phyloP scores from a whole-genome alignment of 768 basidiomycete species.

The Termitomyces sp. region DNA sequence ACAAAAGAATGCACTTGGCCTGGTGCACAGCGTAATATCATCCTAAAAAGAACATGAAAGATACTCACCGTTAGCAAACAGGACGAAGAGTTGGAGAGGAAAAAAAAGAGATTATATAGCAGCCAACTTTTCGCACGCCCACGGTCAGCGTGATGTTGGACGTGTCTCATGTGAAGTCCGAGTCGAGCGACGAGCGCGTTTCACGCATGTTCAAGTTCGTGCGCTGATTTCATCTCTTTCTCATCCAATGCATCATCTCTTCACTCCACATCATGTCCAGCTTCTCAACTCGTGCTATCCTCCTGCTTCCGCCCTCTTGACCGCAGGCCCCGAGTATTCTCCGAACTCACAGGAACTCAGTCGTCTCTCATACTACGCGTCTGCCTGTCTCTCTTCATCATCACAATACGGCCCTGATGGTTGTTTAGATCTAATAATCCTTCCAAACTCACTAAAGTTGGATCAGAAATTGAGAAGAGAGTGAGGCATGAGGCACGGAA shows the following conservation, averaged over 20 bases:
- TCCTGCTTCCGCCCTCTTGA: constrained; percentile 66
- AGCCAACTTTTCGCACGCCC: constrained; percentile 12
- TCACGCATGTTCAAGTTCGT: constrained; percentile 10
- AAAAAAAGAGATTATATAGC: constrained; percentile 9
- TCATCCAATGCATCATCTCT: constrained; percentile 60
- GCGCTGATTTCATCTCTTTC: constrained; percentile 16
- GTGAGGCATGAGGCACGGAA: constrained; percentile 62
- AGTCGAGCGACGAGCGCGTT: no score
- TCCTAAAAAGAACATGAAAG: constrained; percentile 28
- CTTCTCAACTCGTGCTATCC: constrained; percentile 89
- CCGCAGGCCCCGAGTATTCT: constrained; percentile 73
- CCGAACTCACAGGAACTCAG: constrained; percentile 87
- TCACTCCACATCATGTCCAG: constrained; percentile 81
- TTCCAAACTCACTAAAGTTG: constrained; percentile 76
- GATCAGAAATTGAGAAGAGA: constrained; percentile 75
- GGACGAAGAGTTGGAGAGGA: neutral
- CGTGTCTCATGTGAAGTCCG: constrained; percentile 1
- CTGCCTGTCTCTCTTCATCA: constrained; percentile 15
- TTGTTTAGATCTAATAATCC: constrained; percentile 64
- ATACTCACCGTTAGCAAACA: constrained; percentile 17
- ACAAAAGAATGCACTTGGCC: constrained; percentile 42
- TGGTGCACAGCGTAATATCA: constrained; percentile 60
- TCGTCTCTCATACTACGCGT: constrained; percentile 82
- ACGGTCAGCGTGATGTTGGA: constrained; percentile 10
- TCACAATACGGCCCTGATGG: neutral